Percentiles rank a stretch among this genome's conserved stretches.
Evolutionary conservation across 1,284 basidiomycete genomes (phyloP).

Genomic region (Rhodotorula mucilaginosa): DNA sequence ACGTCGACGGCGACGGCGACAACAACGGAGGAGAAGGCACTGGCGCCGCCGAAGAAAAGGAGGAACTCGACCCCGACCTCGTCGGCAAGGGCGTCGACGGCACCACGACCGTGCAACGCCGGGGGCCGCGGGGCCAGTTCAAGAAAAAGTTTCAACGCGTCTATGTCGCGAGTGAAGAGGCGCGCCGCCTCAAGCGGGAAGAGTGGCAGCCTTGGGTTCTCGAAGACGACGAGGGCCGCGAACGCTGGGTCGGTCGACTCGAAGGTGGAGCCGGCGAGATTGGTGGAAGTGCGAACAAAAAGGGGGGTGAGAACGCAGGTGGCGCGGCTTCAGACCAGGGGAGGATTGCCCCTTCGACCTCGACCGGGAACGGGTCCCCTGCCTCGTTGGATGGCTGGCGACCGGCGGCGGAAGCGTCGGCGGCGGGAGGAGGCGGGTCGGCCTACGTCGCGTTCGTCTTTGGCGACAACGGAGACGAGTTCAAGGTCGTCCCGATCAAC

Average conservation of each 20-base stretch:
- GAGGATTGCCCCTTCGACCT: slow-evolving; percentile 1
- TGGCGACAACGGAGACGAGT: slow-evolving; percentile 53
- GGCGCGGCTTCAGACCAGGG: slow-evolving; percentile 5
- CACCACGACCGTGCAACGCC: slow-evolving; percentile 11
- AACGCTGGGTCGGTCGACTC: slow-evolving; percentile 73
- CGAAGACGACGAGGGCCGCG: slow-evolving; percentile 66
- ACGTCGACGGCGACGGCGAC: slow-evolving; percentile 47
- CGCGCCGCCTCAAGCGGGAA: slow-evolving; percentile 68
- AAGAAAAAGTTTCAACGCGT: slow-evolving; percentile 83
- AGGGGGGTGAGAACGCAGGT: not conserved
- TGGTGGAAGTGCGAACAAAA: slow-evolving; percentile 9
- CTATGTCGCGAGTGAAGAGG: slow-evolving; percentile 66
- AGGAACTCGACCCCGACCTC: slow-evolving; percentile 41
- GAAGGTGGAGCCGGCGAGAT: slow-evolving; percentile 62
- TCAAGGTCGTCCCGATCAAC: slow-evolving; percentile 79
- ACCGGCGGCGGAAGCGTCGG: slow-evolving; percentile 26
- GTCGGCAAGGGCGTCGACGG: slow-evolving; percentile 34
- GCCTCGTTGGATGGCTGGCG: slow-evolving; percentile 32
- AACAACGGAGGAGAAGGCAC: slow-evolving; percentile 21
- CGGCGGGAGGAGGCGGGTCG: slow-evolving; percentile 39
- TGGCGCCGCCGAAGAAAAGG: slow-evolving; percentile 54
- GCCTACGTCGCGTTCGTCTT: slow-evolving; percentile 48
- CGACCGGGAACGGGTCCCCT: not conserved
- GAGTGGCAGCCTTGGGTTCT: slow-evolving; percentile 86
- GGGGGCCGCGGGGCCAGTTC: slow-evolving; percentile 59